A percentile compares a stretch with the other conserved stretches of the same genome.
These are phyloP conservation scores for Mycena crocata DNA, from an alignment of 768 basidiomycete species.

Conservation along the genomic window DNA sequence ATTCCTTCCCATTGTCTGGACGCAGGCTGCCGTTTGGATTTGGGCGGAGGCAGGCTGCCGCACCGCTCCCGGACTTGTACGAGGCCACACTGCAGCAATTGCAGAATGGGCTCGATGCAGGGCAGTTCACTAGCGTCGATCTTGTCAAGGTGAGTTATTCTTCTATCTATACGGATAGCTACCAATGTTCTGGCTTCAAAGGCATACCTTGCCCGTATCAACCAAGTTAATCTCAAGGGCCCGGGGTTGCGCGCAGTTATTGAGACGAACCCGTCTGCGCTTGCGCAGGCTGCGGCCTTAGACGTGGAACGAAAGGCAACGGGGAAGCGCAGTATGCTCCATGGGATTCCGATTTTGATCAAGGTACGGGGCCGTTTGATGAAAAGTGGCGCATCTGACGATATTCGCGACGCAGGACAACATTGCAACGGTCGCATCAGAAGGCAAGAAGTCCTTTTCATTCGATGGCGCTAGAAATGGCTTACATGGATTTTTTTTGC, in stretches of 20 bases:
- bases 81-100: slow-evolving; percentile 54
- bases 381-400: background rate
- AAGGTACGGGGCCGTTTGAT: slow-evolving; percentile 40
- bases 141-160: slow-evolving; percentile 45
- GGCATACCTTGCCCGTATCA: slow-evolving; percentile 56
- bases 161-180: background rate
- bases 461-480: background rate
- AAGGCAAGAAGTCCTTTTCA: slow-evolving; percentile 21
- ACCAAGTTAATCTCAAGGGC: slow-evolving; percentile 55
- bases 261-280: slow-evolving; percentile 52
- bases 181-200: slow-evolving; percentile 16
- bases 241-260: slow-evolving; percentile 53
- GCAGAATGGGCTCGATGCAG: slow-evolving; percentile 48
- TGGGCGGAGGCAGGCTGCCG: too few relatives aligned
- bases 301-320: slow-evolving; percentile 45
- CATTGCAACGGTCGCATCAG: slow-evolving; percentile 51
- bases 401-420: slow-evolving; percentile 50
- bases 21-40: too few relatives aligned
- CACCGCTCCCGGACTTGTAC: slow-evolving; percentile 54
- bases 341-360: slow-evolving; percentile 53
- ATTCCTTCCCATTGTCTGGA: too few relatives aligned
- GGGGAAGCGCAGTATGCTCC: slow-evolving; percentile 45
- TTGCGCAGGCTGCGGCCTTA: slow-evolving; percentile 47
- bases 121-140: slow-evolving; percentile 52
- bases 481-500: background rate